Evolutionary conservation across 164 flowering plant genomes (phyloP).

Genomic region (Aristolochia californica): DNA sequence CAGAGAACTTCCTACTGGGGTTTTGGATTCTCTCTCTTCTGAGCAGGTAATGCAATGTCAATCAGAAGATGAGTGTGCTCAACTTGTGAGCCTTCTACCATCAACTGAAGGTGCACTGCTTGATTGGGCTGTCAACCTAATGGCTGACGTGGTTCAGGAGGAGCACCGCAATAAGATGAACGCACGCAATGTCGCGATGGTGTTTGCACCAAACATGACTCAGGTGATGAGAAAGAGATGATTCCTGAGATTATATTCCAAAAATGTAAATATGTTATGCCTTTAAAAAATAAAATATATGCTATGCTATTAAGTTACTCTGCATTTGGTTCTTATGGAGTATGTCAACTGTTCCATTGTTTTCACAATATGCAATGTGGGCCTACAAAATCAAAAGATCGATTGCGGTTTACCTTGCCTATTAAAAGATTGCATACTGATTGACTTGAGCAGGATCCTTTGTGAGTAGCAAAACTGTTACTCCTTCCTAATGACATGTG

Average conservation of each 20-base stretch:
- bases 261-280: too few species aligned
- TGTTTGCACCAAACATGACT: slow-evolving; percentile 86
- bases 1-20: slow-evolving; percentile 75
- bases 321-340: neutral
- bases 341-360: too few species aligned
- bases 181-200: slow-evolving; percentile 77
- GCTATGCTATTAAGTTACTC: neutral
- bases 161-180: slow-evolving; percentile 75
- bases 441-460: too few species aligned
- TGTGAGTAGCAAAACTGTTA: too few species aligned
- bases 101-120: slow-evolving; percentile 67
- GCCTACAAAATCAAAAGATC: too few species aligned
- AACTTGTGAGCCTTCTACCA: slow-evolving; percentile 57
- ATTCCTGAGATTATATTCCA: neutral
- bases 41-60: slow-evolving; percentile 75
- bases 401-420: too few species aligned
- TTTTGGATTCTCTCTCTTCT: slow-evolving; percentile 62
- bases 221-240: slow-evolving; percentile 27
- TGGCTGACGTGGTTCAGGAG: slow-evolving; percentile 79
- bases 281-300: neutral
- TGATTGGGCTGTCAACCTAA: slow-evolving; percentile 84
- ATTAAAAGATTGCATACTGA: too few species aligned
- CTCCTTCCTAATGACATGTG: too few species aligned
- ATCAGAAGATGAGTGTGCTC: slow-evolving; percentile 60
- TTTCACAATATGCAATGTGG: too few species aligned